Evolutionary conservation across 2,329 filamentous ascomycete species (phyloP), one percentile per base, ranked within the genome.

Genomic region (Alternaria consortialis): DNA sequence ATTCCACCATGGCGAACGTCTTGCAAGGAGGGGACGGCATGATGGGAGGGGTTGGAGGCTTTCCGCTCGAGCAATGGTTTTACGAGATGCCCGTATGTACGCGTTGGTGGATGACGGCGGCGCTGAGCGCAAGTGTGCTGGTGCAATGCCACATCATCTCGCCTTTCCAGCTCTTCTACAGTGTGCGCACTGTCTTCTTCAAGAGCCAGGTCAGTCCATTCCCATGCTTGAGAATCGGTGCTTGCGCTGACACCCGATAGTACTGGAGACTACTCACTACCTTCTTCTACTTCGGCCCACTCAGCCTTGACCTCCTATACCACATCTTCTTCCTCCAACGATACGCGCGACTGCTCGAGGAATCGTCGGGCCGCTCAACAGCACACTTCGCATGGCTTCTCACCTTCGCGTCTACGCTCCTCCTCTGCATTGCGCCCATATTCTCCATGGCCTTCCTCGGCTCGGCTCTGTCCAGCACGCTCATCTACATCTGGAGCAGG

Each of bases 81-180:
- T 97, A 93, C 86, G 95, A 99, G 80, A 97, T 97, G 91, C 95
- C 95, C 4, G 88, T 95, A 27, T 97, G 94, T 80, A 99, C 95
- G 37, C 86, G 95, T 63, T 96, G 92, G 90, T 99, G 95, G 95
- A 98, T 95, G 23, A 94, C 93, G 25, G 93, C 94, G 5, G 97
- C 94, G 0, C 89, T 98, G 42, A 83, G 93, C 59, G 95, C 91
- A 11, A 97, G 93, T 69, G 88, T 93, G 15, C 83, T 98, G 70
- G 93, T 98, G 5, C 95, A 98, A 80, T 98, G 93, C 81, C 89
- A 96, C 73, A 90, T 98, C 77, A 84, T 98, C 66, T 95, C 91
- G 13, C 93, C 94, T 8, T 97, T 96, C 75, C 94, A 98, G 81
- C 87, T 99, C 29, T 99, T 98, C 82, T 98, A 97, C 84, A 97